Evolutionary conservation across 1,284 basidiomycete genomes (phyloP).

Genomic region (Cutaneotrichosporon mucoides): DNA sequence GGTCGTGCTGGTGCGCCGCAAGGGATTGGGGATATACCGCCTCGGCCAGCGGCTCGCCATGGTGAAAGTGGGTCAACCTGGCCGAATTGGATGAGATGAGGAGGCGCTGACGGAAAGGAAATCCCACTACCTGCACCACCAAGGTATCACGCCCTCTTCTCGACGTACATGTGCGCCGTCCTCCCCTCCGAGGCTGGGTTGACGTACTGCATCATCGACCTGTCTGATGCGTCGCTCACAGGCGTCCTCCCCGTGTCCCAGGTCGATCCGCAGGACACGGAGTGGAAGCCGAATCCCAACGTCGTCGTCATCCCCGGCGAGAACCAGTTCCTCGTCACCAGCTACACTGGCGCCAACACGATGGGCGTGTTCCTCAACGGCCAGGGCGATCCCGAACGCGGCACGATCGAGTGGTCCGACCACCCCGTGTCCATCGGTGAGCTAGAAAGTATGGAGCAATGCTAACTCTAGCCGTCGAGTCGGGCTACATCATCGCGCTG

Average conservation of each 20-base stretch:
- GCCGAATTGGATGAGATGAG: too few relatives aligned
- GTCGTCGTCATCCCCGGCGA: conserved; percentile 66
- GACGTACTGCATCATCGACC: conserved; percentile 69
- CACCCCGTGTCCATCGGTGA: conserved; percentile 73
- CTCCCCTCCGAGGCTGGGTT: conserved; percentile 51
- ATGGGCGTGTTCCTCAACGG: conserved; percentile 79
- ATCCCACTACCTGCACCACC: conserved; percentile 68
- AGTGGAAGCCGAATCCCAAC: conserved; percentile 57
- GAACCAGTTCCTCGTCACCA: conserved; percentile 63
- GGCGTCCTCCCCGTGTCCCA: conserved; percentile 75
- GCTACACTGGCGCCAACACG: conserved; percentile 61
- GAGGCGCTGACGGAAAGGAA: conserved; percentile 56
- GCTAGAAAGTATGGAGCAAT: too few relatives aligned
- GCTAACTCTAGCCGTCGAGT: conserved; percentile 63
- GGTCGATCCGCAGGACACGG: conserved; percentile 47
- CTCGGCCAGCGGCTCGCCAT: conserved; percentile 60
- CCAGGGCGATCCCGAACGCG: conserved; percentile 79
- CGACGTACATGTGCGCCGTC: conserved; percentile 67
- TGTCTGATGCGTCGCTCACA: conserved; percentile 63
- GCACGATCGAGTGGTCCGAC: conserved; percentile 76
- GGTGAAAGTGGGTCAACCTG: conserved; percentile 54
- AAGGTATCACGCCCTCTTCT: conserved; percentile 61
- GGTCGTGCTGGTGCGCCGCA: conserved; percentile 72
- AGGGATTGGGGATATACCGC: conserved; percentile 62
- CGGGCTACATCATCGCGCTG: conserved; percentile 71